Base-by-base conservation (phyloP, 352 stramenopile species). In the Globisporangium spinosum region DNA sequence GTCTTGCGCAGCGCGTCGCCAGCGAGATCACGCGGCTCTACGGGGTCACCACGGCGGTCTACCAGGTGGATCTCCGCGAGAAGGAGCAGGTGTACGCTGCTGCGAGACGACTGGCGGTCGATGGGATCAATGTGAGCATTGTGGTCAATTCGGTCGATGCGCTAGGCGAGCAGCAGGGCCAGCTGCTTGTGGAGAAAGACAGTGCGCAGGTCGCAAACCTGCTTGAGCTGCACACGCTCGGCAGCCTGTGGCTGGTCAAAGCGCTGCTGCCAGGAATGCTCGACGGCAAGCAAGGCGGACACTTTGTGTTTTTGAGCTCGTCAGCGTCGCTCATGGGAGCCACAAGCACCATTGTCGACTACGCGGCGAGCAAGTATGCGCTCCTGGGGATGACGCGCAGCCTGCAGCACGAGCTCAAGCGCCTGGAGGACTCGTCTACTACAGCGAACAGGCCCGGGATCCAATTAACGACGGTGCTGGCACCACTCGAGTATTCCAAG, bases 301-400 rank as follows among this genome's bases (percentile, higher is more conserved):
- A 69, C 20, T 71, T 71, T 58, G 61, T 69, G 40, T 69, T 71
- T 25, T 8, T 71, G 40, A 71, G 67, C 62, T 71, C 67, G 27
- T 65, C 61, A 1, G 34, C 45, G 10, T 64, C 61, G 15, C 25
- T 69, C n/a, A 56, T 68, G 51, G 61, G 61, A 9, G 35, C 27
- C 2, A 61, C 49, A 0, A 57, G 40, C 35, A 61, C 61, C 23
- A 29, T 71, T 10, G 58, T 63, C 15, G 67, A 71, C 67, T 71
- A 71, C 32, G 67, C 61, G 5, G 54, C 67, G 27, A 69, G 67
- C 40, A 71, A 71, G 40, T 65, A 49, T 23, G 67, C 61, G 22
- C 22, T 71, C n/a, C 6, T 71, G 29, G 67, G 67, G 4, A 32
- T 71, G 38, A 23, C 43, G 20, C 61, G 61, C 53, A 38, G 34